Evolutionary conservation across 2,329 filamentous ascomycete species (phyloP).

Genomic region (Ophiostoma australiae): DNA sequence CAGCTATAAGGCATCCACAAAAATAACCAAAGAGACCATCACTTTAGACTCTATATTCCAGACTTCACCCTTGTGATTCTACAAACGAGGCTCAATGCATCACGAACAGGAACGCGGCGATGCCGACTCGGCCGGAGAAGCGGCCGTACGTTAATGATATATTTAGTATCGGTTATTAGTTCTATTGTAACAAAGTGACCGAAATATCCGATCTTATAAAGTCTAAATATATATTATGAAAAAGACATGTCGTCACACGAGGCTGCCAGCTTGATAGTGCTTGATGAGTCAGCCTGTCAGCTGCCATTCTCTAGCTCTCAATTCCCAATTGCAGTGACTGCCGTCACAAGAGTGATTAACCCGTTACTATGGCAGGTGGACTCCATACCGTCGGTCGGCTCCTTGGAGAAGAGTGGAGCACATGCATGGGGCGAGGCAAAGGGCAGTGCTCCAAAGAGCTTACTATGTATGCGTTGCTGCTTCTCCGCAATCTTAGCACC

Average conservation of each 20-base stretch:
- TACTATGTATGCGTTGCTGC: background rate
- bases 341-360: background rate
- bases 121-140: background rate
- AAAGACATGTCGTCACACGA: background rate
- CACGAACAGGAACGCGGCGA: constrained; percentile 11
- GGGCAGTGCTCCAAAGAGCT: background rate
- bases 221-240: background rate
- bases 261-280: background rate
- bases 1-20: no score
- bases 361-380: background rate
- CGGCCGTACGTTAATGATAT: background rate
- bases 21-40: no score
- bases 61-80: no score
- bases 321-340: background rate
- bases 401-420: background rate
- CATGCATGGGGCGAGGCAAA: background rate
- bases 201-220: no score
- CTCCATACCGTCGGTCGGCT: background rate
- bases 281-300: background rate
- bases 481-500: constrained; percentile 22
- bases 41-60: no score
- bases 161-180: no score
- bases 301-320: background rate
- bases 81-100: background rate
- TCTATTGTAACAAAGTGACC: no score